Evolutionary conservation across 148 eudicot species (phyloP), one percentile per base, ranked within the genome.

Genomic region (Persicaria tinctoria): DNA sequence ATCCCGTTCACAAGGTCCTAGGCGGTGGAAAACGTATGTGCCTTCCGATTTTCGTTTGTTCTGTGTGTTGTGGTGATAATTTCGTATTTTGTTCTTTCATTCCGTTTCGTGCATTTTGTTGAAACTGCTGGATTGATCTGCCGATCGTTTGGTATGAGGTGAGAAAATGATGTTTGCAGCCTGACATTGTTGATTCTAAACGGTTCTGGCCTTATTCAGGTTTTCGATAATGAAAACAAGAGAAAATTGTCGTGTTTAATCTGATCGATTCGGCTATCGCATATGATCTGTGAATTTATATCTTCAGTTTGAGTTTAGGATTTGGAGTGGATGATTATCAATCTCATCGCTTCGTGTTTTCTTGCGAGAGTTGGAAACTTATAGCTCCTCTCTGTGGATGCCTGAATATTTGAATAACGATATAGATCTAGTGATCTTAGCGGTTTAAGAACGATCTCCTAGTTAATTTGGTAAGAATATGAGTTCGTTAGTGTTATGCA

Each of bases 1-100:
- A 87, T 79, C 93, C 97, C 51, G 84, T 91, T 63, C 97, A 91
- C 66, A 84, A 83, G 76, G 87, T 91, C 64, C 87, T 91, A 47
- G 97, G 97, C 75, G 97, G 93, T 73, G 97, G 93, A 46, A 87
- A 89, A 87, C 89, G 97, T 91, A 85, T 23, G 83, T 48, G 0
- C 41, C 17, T 53, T 71, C 11, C 46, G 46, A 41, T 68, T 68
- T 41, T 68, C 49, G 7, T 46, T 46, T 48, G 8, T 47, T 3
- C 32, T 17, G 5, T 71, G 17, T 71, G 4, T 47, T 4, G 45
- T 10, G 68, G 23, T 23, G 66, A 59, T 20, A 2, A 59, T 23
- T 59, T 16, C 13, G 41, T 59, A 8, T 59, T 6, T 18, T 63
- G 23, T 27, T 63, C 68, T 63, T 9, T 62, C 68, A 11, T 62